Evolutionary conservation across 495 filamentous ascomycete genomes (phyloP).

Genomic region (Tuber borchii): DNA sequence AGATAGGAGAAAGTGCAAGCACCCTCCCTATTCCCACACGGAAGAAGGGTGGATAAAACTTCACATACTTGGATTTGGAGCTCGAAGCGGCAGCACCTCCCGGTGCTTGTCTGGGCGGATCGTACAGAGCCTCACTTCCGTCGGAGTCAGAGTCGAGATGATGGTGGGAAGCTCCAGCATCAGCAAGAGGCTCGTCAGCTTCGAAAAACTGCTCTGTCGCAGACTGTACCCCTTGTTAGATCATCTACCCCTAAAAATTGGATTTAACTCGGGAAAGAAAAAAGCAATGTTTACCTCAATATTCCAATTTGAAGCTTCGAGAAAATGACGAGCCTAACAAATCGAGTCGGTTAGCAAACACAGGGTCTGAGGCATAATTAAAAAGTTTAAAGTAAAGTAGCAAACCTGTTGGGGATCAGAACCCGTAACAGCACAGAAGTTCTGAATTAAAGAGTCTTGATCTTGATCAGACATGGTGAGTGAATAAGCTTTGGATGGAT

Average conservation of each 20-base stretch:
- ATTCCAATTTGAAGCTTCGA: constrained; percentile 43
- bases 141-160: constrained; percentile 24
- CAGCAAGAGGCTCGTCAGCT: constrained; percentile 15
- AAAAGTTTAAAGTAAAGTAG: constrained; percentile 11
- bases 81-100: constrained; percentile 14
- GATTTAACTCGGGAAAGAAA: neutral
- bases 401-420: constrained; percentile 56
- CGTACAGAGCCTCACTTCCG: constrained; percentile 24
- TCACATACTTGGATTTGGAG: constrained; percentile 30
- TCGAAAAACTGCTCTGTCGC: constrained; percentile 37
- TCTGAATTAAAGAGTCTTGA: constrained; percentile 62
- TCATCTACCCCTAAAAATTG: neutral
- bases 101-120: constrained; percentile 8
- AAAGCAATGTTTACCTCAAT: constrained; percentile 22
- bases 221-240: constrained; percentile 24
- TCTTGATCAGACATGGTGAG: constrained; percentile 59
- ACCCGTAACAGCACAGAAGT: constrained; percentile 69
- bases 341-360: constrained; percentile 14
- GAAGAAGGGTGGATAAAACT: neutral
- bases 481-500: constrained; percentile 1
- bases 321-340: constrained; percentile 36
- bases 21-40: neutral
- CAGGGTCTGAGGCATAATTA: neutral
- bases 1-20: neutral
- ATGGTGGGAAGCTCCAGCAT: constrained; percentile 6